Conservation (phyloP, 768 basidiomycete species). For the Leccinum disarticulatum region DNA sequence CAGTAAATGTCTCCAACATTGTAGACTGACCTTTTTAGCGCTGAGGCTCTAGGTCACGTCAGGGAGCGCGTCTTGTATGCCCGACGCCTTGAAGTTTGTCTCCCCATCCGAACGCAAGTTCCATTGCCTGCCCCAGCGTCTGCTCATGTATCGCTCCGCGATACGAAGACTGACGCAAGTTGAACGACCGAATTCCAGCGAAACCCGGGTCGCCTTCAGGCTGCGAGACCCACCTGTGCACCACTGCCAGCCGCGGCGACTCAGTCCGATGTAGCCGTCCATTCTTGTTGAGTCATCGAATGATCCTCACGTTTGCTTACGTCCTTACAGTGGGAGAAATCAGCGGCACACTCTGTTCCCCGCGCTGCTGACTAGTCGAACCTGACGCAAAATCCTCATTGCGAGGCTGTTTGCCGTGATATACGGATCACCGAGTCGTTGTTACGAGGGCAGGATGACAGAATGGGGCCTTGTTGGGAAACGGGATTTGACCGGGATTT, state of each 20-base stretch:
- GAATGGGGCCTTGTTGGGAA: not conserved
- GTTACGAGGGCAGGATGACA: not conserved
- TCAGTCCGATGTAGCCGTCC: not conserved
- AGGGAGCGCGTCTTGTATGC: not conserved
- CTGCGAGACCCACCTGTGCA: not conserved
- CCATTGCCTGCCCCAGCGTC: not conserved
- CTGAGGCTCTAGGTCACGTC: not conserved
- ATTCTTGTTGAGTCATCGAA: not conserved
- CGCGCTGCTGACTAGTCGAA: not conserved
- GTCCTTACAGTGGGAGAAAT: not conserved
- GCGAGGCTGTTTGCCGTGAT: not conserved
- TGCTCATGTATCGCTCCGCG: not conserved
- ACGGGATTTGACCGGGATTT: not conserved
- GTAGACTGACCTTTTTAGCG: not conserved
- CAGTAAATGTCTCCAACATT: constrained; percentile 5
- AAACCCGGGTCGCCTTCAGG: not conserved
- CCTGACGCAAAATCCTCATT: not conserved
- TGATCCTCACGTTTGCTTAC: not conserved
- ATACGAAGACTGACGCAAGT: constrained; percentile 1
- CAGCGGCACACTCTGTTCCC: not conserved
- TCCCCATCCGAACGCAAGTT: not conserved
- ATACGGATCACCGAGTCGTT: not conserved
- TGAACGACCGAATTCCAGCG: not conserved
- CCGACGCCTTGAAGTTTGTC: not conserved
- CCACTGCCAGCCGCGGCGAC: not conserved